Evolutionary conservation across 352 stramenopile genomes (phyloP).

Genomic region (Pythium periplocum): DNA sequence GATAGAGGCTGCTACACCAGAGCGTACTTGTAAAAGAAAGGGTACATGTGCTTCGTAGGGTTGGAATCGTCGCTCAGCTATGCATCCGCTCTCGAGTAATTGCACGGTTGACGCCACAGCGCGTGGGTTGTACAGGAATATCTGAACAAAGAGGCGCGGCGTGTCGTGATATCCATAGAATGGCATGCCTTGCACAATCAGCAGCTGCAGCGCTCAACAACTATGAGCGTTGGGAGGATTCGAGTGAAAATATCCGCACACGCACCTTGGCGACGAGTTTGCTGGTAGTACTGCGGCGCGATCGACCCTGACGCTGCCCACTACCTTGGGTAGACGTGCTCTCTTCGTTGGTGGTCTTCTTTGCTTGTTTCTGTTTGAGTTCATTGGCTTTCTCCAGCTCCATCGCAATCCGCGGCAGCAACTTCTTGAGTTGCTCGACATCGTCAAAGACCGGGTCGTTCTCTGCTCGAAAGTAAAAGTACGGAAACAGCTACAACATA

Average conservation of each 20-base stretch:
- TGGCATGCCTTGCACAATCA: conserved; percentile 81
- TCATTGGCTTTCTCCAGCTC: conserved; percentile 60
- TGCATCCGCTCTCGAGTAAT: conserved; percentile 76
- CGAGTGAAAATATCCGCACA: conserved; percentile 1
- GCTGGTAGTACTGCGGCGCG: background rate
- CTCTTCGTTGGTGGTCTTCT: background rate
- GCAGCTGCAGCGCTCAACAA: conserved; percentile 38
- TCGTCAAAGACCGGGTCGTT: conserved; percentile 65
- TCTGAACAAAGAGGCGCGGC: conserved; percentile 81
- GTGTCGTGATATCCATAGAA: conserved; percentile 87
- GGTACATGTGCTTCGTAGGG: conserved; percentile 87
- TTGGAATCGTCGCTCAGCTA: conserved; percentile 74
- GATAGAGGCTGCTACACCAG: too few relatives aligned
- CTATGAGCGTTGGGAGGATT: conserved; percentile 1
- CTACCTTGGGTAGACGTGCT: background rate
- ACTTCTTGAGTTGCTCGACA: conserved; percentile 33
- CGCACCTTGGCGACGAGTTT: conserved; percentile 70
- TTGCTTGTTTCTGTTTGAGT: conserved; percentile 21
- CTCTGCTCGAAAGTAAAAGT: conserved; percentile 85
- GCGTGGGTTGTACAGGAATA: conserved; percentile 86
- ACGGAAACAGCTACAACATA: conserved; percentile 66
- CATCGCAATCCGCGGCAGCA: conserved; percentile 66
- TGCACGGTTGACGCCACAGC: conserved; percentile 55
- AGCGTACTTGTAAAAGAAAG: conserved; percentile 74
- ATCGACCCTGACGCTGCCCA: too few relatives aligned